Evolutionary conservation across 805 yeast species (phyloP).

Genomic region (Cyberlindnera suaveolens): DNA sequence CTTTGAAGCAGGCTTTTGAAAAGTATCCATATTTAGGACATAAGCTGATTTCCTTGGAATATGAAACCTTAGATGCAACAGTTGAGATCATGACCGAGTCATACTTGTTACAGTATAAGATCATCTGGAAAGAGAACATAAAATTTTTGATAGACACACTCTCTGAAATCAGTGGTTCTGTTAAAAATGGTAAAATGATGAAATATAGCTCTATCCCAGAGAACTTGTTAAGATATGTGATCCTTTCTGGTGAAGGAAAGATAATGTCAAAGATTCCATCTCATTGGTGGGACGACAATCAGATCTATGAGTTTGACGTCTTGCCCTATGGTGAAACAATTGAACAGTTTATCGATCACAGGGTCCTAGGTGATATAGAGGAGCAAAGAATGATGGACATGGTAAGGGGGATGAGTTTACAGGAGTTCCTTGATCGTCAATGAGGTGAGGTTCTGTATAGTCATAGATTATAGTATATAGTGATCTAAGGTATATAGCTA

Average conservation of each 20-base stretch:
- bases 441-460: no score
- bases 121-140: constrained; percentile 49
- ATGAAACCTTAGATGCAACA: constrained; percentile 15
- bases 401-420: constrained; percentile 22
- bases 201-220: constrained; percentile 38
- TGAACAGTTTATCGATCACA: constrained; percentile 28
- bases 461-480: no score
- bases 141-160: constrained; percentile 43
- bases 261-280: constrained; percentile 67
- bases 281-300: constrained; percentile 52
- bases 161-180: constrained; percentile 17
- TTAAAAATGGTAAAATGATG: constrained; percentile 9
- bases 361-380: constrained; percentile 20
- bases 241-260: constrained; percentile 64
- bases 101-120: constrained; percentile 49
- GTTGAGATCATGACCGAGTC: constrained; percentile 44
- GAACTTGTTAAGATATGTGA: constrained; percentile 60
- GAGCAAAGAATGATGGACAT: constrained; percentile 23
- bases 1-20: constrained; percentile 44
- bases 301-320: constrained; percentile 64
- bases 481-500: no score
- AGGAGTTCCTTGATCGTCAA: constrained; percentile 14
- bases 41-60: constrained; percentile 32
- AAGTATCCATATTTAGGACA: constrained; percentile 54
- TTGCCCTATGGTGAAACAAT: constrained; percentile 48